A percentile compares a stretch with the other conserved stretches of the same genome.
phyloP scores from a whole-genome alignment of 23 red algal species.

The Cyanidium caldarium region DNA sequence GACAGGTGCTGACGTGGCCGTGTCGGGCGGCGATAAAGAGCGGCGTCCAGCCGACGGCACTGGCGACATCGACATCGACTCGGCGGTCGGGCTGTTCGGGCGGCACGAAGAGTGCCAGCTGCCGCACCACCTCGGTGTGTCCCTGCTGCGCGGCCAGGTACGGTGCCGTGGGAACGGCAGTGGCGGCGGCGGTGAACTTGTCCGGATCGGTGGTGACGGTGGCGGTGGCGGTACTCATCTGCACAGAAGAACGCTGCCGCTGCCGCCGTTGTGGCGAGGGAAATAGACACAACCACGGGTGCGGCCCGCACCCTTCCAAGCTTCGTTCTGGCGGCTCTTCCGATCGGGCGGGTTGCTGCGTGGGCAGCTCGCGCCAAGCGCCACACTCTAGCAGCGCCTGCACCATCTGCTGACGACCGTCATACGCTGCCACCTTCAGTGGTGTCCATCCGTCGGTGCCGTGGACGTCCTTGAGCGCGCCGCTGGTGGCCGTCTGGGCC shows the following conservation, averaged over 20 bases:
- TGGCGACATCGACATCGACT: background rate
- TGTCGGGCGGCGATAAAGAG: background rate
- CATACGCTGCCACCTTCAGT: conserved; percentile 1
- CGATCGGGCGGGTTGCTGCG: background rate
- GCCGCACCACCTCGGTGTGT: background rate
- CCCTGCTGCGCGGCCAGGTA: background rate
- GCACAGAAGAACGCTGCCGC: too few species aligned
- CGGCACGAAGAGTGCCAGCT: background rate
- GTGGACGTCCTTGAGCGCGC: too few species aligned
- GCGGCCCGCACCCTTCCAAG: too few species aligned
- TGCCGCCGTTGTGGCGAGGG: too few species aligned
- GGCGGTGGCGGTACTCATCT: too few species aligned
- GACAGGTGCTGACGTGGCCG: background rate
- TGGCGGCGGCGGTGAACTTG: too few species aligned
- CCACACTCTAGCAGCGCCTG: background rate
- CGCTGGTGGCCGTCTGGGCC: too few species aligned
- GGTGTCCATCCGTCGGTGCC: too few species aligned
- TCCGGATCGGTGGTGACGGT: background rate
- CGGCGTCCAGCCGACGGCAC: background rate
- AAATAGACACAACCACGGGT: background rate
- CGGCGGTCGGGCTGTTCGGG: background rate
- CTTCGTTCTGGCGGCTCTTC: too few species aligned
- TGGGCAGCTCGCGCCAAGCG: background rate
- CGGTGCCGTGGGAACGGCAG: background rate
- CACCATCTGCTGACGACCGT: background rate